Conservation (phyloP, 768 basidiomycete species). For the Agaricus blazei region DNA sequence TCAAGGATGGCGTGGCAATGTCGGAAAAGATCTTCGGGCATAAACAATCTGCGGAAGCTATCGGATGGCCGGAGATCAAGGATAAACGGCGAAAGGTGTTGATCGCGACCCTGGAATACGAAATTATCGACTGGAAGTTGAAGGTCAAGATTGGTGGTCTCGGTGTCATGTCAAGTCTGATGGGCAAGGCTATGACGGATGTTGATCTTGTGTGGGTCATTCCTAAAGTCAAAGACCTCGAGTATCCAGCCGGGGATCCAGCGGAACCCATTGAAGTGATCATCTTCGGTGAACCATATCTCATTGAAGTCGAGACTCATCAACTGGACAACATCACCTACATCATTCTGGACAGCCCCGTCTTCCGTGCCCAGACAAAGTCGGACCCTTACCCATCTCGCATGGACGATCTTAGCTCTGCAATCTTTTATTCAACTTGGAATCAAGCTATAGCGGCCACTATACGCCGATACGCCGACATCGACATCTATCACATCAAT, state of each 20-base stretch:
- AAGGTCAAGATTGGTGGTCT: conserved; percentile 98
- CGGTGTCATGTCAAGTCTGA: conserved; percentile 95
- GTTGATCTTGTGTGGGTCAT: conserved; percentile 93
- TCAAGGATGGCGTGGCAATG: conserved; percentile 60
- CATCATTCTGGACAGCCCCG: conserved; percentile 89
- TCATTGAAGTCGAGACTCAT: conserved; percentile 95
- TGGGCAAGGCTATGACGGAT: conserved; percentile 98
- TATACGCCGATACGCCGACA: conserved; percentile 77
- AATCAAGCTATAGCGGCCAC: conserved; percentile 95
- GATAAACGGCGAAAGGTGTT: conserved; percentile 88
- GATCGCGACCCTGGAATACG: conserved; percentile 91
- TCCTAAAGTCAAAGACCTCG: conserved; percentile 92
- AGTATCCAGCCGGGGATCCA: conserved; percentile 88
- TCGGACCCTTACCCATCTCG: conserved; percentile 93
- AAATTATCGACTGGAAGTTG: conserved; percentile 95
- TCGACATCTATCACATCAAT: conserved; percentile 94
- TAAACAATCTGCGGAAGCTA: conserved; percentile 64
- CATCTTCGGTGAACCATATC: conserved; percentile 93
- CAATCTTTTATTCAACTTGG: conserved; percentile 98
- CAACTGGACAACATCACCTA: conserved; percentile 93
- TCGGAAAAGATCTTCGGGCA: conserved; percentile 72
- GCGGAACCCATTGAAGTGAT: conserved; percentile 93
- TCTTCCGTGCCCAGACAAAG: conserved; percentile 96
- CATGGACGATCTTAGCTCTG: conserved; percentile 95
- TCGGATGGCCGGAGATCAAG: conserved; percentile 96